Evolutionary conservation across 257 asterid genomes (phyloP).

Genomic region (Avicennia marina): DNA sequence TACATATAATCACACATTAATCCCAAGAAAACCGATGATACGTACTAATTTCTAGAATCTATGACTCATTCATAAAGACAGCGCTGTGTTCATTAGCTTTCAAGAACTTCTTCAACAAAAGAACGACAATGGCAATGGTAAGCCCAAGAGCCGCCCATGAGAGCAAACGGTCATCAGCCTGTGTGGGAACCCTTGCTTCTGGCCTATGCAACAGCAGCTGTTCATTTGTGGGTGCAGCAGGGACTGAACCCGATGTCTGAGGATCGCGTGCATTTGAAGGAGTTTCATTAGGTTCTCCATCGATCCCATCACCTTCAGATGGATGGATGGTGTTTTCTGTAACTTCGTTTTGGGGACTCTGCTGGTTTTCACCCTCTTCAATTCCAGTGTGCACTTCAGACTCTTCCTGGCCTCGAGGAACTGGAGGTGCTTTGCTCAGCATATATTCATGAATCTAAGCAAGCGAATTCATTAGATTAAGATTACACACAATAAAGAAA

Average conservation of each 20-base stretch:
- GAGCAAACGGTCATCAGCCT: conserved; percentile 43
- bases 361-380: conserved; percentile 29
- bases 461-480: background rate
- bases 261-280: conserved; percentile 29
- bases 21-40: too few relatives aligned
- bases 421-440: conserved; percentile 64
- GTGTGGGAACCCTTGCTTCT: conserved; percentile 31
- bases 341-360: conserved; percentile 22
- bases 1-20: too few relatives aligned
- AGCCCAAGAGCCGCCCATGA: conserved; percentile 72
- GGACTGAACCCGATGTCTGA: conserved; percentile 32
- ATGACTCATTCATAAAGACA: conserved; percentile 54
- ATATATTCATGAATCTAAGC: conserved; percentile 74
- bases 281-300: conserved; percentile 36
- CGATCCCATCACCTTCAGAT: conserved; percentile 24
- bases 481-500: background rate
- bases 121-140: conserved; percentile 53
- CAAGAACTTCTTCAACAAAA: conserved; percentile 60
- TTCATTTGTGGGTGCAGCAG: conserved; percentile 24
- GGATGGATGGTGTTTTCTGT: conserved; percentile 27
- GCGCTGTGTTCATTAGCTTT: conserved; percentile 60
- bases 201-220: conserved; percentile 18
- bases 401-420: conserved; percentile 40
- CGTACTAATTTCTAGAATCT: conserved; percentile 8
- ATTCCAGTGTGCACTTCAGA: conserved; percentile 34